These are phyloP conservation scores for Geranium rotundifolium DNA, from an alignment of 345 rosid genomes.

Conservation along the genomic window DNA sequence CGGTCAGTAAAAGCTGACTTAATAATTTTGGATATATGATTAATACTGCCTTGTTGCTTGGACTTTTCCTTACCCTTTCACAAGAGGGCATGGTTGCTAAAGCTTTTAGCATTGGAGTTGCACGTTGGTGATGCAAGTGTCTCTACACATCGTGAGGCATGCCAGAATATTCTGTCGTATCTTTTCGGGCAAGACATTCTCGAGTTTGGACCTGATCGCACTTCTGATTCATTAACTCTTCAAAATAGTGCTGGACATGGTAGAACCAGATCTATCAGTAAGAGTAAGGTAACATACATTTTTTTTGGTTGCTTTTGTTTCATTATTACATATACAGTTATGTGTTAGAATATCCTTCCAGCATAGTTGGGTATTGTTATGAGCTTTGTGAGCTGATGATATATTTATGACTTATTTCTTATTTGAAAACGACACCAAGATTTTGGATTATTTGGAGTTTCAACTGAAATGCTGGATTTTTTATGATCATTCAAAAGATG, in stretches of 20 bases:
- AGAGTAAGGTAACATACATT: conserved; percentile 49
- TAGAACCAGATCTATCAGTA: conserved; percentile 49
- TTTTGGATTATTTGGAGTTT: neutral
- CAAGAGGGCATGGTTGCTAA: conserved; percentile 92
- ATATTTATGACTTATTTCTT: too few species aligned
- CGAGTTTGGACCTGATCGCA: conserved; percentile 29
- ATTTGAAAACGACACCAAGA: neutral
- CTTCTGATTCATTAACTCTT: conserved; percentile 28
- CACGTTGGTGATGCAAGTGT: conserved; percentile 55
- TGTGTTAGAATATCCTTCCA: neutral
- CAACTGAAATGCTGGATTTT: neutral
- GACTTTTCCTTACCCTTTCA: conserved; percentile 10
- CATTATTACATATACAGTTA: neutral
- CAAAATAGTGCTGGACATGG: conserved; percentile 32
- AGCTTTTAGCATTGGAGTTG: conserved; percentile 80
- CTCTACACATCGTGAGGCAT: conserved; percentile 56
- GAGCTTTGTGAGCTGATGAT: neutral
- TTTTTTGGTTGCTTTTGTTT: neutral
- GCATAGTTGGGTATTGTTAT: neutral
- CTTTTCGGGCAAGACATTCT: conserved; percentile 57
- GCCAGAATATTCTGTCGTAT: conserved; percentile 63
- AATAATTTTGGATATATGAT: neutral
- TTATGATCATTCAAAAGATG: neutral
- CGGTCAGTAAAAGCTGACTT: too few species aligned
- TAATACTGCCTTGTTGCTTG: neutral